phyloP scores from a whole-genome alignment of 306 rosid species.

The Pyrus betulifolia region DNA sequence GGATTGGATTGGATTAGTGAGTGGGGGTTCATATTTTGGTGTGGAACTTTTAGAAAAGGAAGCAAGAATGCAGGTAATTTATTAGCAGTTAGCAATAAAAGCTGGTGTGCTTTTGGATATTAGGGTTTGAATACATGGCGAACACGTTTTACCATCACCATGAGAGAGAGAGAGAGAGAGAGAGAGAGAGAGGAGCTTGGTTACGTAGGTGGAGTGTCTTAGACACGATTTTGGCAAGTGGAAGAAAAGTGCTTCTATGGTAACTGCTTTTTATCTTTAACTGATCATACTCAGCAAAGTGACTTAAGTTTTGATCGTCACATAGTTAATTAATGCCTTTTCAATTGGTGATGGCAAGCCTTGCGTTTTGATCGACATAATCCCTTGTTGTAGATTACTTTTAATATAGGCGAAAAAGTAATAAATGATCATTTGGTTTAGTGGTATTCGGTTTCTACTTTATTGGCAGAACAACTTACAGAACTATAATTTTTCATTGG shows the following conservation, averaged over 20 bases:
- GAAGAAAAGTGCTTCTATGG: neutral
- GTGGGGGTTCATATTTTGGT: neutral
- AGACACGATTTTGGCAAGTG: constrained; percentile 21
- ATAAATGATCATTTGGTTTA: neutral
- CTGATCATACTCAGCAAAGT: neutral
- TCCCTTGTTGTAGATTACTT: neutral
- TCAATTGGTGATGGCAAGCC: neutral
- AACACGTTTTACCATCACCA: constrained; percentile 25
- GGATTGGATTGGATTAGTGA: constrained; percentile 1
- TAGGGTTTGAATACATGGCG: constrained; percentile 15
- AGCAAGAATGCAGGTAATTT: neutral
- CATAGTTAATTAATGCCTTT: neutral
- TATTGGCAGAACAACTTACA: too few species aligned
- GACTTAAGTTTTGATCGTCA: neutral
- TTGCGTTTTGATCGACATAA: neutral
- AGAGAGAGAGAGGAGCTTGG: neutral
- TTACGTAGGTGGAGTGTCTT: constrained; percentile 24
- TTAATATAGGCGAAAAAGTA: too few species aligned
- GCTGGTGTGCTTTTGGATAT: constrained; percentile 3
- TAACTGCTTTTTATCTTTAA: constrained; percentile 30
- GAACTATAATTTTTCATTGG: too few species aligned
- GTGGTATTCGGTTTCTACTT: fast-evolving
- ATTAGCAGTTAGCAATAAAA: constrained; percentile 20
- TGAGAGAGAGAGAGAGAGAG: neutral
- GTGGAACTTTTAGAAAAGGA: neutral